Evolutionary conservation across 2,329 filamentous ascomycete genomes (phyloP).

Genomic region (Pseudogymnoascus sp.): DNA sequence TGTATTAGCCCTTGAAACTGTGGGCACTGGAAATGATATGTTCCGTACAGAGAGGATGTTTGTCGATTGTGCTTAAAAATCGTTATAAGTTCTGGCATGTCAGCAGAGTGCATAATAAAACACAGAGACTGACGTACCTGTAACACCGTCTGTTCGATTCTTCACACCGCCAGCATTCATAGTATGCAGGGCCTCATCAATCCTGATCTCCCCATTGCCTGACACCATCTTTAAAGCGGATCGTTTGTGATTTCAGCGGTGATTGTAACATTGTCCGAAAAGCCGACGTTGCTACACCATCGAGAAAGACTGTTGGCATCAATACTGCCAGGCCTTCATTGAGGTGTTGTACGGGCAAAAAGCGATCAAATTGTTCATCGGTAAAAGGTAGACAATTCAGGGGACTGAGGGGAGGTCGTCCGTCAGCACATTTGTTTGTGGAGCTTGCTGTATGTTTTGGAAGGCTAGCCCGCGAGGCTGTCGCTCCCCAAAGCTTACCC

Average conservation of each 20-base stretch:
- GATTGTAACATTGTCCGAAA: constrained; percentile 3
- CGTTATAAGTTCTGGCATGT: constrained; percentile 21
- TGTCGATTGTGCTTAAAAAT: constrained; percentile 23
- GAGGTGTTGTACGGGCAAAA: background rate
- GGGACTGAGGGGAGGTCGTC: background rate
- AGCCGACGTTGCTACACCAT: background rate
- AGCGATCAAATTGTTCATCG: background rate
- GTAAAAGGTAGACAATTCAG: background rate
- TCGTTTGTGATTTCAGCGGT: background rate
- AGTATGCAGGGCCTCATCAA: constrained; percentile 7
- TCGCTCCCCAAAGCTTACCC: constrained; percentile 5
- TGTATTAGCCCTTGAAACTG: constrained; percentile 12
- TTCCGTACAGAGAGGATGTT: constrained; percentile 21
- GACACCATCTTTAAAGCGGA: constrained; percentile 7
- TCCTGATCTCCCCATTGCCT: constrained; percentile 9
- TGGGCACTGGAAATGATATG: background rate
- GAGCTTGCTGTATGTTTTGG: constrained; percentile 7
- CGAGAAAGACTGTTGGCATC: background rate
- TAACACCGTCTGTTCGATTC: constrained; percentile 12
- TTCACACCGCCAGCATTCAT: constrained; percentile 10
- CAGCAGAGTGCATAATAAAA: background rate
- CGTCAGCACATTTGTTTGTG: constrained; percentile 4
- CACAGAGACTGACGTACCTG: constrained; percentile 6
- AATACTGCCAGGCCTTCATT: background rate
- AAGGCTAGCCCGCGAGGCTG: constrained; percentile 4